A percentile compares a stretch with the other conserved stretches of the same genome.
These are phyloP conservation scores for Hypericum perforatum DNA, from an alignment of 345 rosid genomes.

Conservation along the genomic window DNA sequence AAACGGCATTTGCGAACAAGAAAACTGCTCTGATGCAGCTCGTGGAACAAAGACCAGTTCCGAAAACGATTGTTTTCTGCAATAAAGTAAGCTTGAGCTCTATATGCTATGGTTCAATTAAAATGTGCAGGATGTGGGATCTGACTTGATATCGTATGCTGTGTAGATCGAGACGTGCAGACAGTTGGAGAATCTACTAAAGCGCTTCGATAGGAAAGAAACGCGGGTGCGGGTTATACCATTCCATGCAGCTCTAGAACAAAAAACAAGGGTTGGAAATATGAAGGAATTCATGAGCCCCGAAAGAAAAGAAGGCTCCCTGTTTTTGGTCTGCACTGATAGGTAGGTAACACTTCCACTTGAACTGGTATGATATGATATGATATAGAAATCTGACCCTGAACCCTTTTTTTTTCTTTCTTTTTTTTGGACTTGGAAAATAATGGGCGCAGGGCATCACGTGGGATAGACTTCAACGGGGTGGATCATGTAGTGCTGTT, in stretches of 20 bases:
- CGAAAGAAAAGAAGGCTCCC: slow-evolving; percentile 29
- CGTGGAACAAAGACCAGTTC: slow-evolving; percentile 44
- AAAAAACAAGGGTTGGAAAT: slow-evolving; percentile 54
- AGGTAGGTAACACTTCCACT: too few relatives aligned
- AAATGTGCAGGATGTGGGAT: too few relatives aligned
- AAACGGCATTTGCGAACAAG: slow-evolving; percentile 73
- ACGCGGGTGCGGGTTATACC: slow-evolving; percentile 45
- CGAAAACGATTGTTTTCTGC: slow-evolving; percentile 77
- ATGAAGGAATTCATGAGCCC: slow-evolving; percentile 61
- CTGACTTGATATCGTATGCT: slow-evolving; percentile 6
- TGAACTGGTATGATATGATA: too few relatives aligned
- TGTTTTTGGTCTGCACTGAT: slow-evolving; percentile 77
- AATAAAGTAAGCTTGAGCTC: slow-evolving; percentile 49
- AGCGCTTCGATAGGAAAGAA: slow-evolving; percentile 64
- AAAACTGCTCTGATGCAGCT: slow-evolving; percentile 69
- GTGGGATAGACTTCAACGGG: slow-evolving; percentile 73
- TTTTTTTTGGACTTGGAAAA: slow-evolving; percentile 7
- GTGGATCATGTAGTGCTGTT: slow-evolving; percentile 83
- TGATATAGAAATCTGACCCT: neutral
- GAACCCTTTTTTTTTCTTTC: neutral
- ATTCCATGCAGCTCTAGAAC: slow-evolving; percentile 79
- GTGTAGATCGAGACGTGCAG: slow-evolving; percentile 93
- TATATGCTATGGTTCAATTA: neutral
- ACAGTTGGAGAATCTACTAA: slow-evolving; percentile 80
- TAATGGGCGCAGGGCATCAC: slow-evolving; percentile 66